Evolutionary conservation across 305 asterid species (phyloP).

Genomic region (Striga hermonthica): DNA sequence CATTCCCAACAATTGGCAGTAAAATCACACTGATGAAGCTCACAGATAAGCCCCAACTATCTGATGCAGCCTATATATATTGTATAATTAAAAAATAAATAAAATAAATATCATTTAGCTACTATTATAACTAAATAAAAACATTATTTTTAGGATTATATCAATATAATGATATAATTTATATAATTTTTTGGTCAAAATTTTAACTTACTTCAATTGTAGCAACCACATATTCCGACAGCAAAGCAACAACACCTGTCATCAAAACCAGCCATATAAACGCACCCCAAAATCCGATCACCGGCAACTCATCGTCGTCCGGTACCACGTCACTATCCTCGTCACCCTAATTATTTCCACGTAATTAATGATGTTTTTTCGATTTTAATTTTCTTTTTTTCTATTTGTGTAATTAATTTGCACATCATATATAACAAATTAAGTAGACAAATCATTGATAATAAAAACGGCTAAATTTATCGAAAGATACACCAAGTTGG

Average conservation of each 20-base stretch:
- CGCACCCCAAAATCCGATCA: slow-evolving; percentile 79
- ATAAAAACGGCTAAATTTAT: too few species aligned
- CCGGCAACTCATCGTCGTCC: slow-evolving; percentile 53
- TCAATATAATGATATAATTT: too few species aligned
- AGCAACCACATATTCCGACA: slow-evolving; percentile 79
- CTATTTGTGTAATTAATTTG: too few species aligned
- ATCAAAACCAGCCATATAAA: slow-evolving; percentile 64
- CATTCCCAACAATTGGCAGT: slow-evolving; percentile 93
- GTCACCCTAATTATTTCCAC: slow-evolving; percentile 33
- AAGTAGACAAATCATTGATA: too few species aligned
- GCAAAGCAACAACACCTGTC: slow-evolving; percentile 70
- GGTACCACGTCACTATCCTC: slow-evolving; percentile 37
- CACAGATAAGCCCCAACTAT: slow-evolving; percentile 82
- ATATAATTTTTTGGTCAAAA: neutral
- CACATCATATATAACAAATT: too few species aligned
- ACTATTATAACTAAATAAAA: neutral
- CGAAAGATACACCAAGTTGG: too few species aligned
- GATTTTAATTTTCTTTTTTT: too few species aligned
- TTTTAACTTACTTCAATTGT: slow-evolving; percentile 69
- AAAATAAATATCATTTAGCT: neutral
- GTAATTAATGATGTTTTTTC: too few species aligned
- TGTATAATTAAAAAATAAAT: neutral
- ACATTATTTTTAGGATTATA: neutral
- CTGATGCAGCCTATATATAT: slow-evolving; percentile 56
- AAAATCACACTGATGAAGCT: slow-evolving; percentile 85